Base-by-base conservation (phyloP, 2,329 filamentous ascomycete genomes). In the Monilinia vaccinii-corymbosi region DNA sequence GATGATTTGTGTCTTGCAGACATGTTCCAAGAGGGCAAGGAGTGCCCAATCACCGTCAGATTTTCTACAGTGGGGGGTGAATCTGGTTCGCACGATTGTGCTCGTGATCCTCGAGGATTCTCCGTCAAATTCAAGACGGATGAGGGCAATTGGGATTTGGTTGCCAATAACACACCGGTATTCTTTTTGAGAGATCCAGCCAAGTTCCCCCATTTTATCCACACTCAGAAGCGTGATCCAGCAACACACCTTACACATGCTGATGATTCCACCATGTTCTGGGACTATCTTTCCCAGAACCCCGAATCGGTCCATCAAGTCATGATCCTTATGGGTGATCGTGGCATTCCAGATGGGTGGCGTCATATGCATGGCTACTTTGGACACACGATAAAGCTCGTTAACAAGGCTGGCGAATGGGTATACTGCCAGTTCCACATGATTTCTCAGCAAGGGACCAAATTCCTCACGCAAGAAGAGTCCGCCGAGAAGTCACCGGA, bases 41-140 rank as follows among this genome's bases (percentile, higher is more conserved):
- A 82, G 70, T 88, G 85, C 48, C 83, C 85, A 9, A 73, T 87
- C 62, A 79, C 85, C 1, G 79, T 82, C 38, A 82, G 88, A 5
- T 90, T 91, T 73, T 90, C 86, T 0, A 91, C 88, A 1, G 87
- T 91, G 5, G 86, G 87, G 70, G 86, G 87, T 62, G 86, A 90
- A 72, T 83, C 82, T 61, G 87, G 87, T 8, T 88, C 84, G 4
- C 79, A 86, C 60, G 87, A 91, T 68, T 84, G 82, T 64, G 86
- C 85, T 36, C 82, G 88, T 61, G 87, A 91, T 65, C 86, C 86
- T 11, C 78, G 86, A 68, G 88, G 88, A 0, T 90, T 91, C 68
- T 80, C 85, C 1, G 77, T 88, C 64, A 91, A 90, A 74, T 87
- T 91, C 74, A 79, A 85, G 42, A 89, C 87, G 0, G 82, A 86